phyloP scores from a whole-genome alignment of 225 moss, liverwort and hornwort genomes.

The Anthoceros angustus region DNA sequence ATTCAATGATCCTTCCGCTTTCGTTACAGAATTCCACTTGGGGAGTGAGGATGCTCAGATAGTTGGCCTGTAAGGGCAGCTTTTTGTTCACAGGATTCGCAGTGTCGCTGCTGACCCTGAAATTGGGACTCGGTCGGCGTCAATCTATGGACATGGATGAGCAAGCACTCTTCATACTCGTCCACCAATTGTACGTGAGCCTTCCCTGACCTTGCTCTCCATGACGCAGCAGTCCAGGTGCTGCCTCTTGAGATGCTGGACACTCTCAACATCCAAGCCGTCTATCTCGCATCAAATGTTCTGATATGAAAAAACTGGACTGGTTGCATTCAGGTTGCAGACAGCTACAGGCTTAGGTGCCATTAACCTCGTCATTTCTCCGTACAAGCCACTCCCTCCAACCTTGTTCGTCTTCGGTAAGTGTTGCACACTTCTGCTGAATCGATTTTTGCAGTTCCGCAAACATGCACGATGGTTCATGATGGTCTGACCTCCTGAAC shows the following conservation, averaged over 20 bases:
- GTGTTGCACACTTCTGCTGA: conserved; percentile 9
- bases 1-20: not conserved
- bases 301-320: too few relatives aligned
- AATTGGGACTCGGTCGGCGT: conserved; percentile 62
- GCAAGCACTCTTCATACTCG: conserved; percentile 68
- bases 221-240: not conserved
- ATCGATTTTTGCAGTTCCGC: not conserved
- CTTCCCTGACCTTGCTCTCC: not conserved
- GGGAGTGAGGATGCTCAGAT: conserved; percentile 6
- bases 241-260: too few relatives aligned
- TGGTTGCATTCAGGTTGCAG: conserved; percentile 34
- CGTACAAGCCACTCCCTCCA: conserved; percentile 58
- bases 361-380: conserved; percentile 42
- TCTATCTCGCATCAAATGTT: too few relatives aligned
- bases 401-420: conserved; percentile 60
- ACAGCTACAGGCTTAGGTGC: conserved; percentile 63
- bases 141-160: conserved; percentile 57
- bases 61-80: conserved; percentile 41
- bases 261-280: too few relatives aligned
- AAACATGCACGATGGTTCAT: not conserved
- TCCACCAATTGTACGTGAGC: conserved; percentile 83
- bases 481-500: not conserved
- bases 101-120: conserved; percentile 53
- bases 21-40: not conserved
- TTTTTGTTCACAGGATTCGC: conserved; percentile 76